These are phyloP conservation scores for Linum lewisii DNA, from an alignment of 345 rosid species.

Conservation along the genomic window DNA sequence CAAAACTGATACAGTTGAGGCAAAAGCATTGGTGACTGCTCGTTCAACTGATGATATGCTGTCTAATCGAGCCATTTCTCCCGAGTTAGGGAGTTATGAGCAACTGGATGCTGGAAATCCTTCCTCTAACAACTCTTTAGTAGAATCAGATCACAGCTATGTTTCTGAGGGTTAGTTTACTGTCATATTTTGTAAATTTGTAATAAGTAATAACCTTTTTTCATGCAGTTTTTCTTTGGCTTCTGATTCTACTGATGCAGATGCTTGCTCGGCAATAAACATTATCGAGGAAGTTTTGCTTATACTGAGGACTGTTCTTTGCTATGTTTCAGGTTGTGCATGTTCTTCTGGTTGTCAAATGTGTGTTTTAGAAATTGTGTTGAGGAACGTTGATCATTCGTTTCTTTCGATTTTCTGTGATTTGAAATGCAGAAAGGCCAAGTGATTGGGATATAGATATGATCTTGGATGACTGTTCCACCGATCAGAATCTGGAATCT, in stretches of 20 bases:
- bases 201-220: neutral
- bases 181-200: neutral
- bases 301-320: conserved; percentile 10
- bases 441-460: conserved; percentile 11
- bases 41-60: neutral
- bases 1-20: conserved; percentile 9
- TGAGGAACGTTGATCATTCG: conserved; percentile 1
- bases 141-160: conserved; percentile 24
- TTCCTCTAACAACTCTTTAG: conserved; percentile 1
- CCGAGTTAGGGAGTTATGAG: conserved; percentile 15
- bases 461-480: conserved; percentile 13
- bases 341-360: too few relatives aligned
- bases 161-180: neutral
- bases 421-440: conserved; percentile 14
- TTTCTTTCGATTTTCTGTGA: neutral
- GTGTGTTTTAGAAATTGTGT: too few relatives aligned
- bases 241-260: conserved; percentile 18
- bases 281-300: conserved; percentile 4
- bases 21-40: conserved; percentile 5
- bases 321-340: too few relatives aligned
- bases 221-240: conserved; percentile 7
- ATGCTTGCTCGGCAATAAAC: conserved; percentile 9
- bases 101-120: conserved; percentile 14
- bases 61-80: conserved; percentile 2
- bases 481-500: neutral